Base-by-base conservation (phyloP, 768 basidiomycete genomes). In the Naganishia randhawae region DNA sequence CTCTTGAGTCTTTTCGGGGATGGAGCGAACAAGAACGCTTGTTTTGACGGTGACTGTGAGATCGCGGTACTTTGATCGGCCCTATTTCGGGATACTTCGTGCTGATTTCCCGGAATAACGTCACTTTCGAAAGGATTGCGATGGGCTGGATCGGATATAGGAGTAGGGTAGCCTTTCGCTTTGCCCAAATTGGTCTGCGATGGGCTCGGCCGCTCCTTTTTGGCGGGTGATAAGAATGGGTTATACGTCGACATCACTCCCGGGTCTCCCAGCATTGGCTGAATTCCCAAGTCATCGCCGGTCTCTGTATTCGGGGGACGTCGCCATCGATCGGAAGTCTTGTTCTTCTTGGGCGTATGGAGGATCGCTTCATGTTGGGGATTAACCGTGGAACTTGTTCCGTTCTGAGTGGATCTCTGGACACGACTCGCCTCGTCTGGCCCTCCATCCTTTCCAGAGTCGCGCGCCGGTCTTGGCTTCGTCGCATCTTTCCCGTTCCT, bases 1-100 rank as follows among this genome's bases (percentile, higher is more conserved):
- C 32, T 48, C 37, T 69, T 69, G 5, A 69, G 61, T 33, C 62
- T 29, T 29, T 65, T 65, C 27, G 69, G 69, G 2, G 61, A 63
- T 5, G 63, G 64, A 29, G 69, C 69, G 42, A 64, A 66, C 11
- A 69, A 17, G 64, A 69, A 69, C 7, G 48, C 65, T 29, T 52
- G 50, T 50, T 66, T 42, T 6, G 50, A 37, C 17, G 50, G 50
- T 17, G 50, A 52, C 10, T 42, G 14, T 27, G 39, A 33, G 33
- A 52, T 37, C 11, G 37, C 22, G 22, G 27, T 27, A n/a, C 17
- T 29, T 33, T 41, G 45, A 22, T n/a, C 37, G 48, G 13, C 41
- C 13, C 45, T 31, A 9, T 51, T 37, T 14, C 63, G 45, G 17
- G 50, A 48, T 22, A n/a, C 19, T 1, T 32, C 37, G 10, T 25